Base-by-base conservation (phyloP, 2,329 filamentous ascomycete genomes). In the Colletotrichum agaves region DNA sequence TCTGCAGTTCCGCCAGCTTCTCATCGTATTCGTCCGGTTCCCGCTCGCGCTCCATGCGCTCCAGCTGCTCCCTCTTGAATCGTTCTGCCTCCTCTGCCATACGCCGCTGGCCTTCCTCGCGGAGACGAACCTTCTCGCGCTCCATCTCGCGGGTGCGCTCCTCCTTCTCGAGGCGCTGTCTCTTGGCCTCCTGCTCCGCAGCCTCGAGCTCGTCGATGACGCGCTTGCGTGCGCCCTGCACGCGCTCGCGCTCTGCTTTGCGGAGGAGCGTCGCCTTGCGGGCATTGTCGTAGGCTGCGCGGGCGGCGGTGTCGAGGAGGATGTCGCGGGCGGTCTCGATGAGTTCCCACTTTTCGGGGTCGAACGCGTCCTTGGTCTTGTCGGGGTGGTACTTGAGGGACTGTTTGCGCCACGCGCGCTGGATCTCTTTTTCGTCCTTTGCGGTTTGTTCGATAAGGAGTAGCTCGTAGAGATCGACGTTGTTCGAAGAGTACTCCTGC, bases 301-400 rank as follows among this genome's bases (percentile, higher is more conserved):
- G 92, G 41, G 93, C 87, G 13, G 85, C 86, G 0, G 88, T 80
- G 71, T 94, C 90, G 31, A 88, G 87, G 3, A 98, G 87, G 2
- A 98, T 88, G 79, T 97, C 93, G 76, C 93, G 89, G n/a, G 93
- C 94, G 69, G 92, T 91, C 75, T 94, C 92, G 65, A 97, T 89
- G 1, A 92, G 84, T 78, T 97, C 92, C 83, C 97, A 98, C 74
- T 92, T 92, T 63, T 90, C 90, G 50, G 93, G 85, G 72, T 96
- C 93, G 73, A 91, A 93, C 41, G 85, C 82, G 59, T 87, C 88
- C 70, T 90, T 88, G 62, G 94, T 90, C 81, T 98, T 97, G 85
- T 98, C 95, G 1, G 95, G 95, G 78, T 98, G 95, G 82, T 94
- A 93, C 75, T 93, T 93, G n/a, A 97, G 84, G 3, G 93, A 93